Percentiles rank a stretch among this genome's conserved stretches.
Evolutionary conservation across 1,284 basidiomycete genomes (phyloP).

Genomic region (Xerocomus subilludens): DNA sequence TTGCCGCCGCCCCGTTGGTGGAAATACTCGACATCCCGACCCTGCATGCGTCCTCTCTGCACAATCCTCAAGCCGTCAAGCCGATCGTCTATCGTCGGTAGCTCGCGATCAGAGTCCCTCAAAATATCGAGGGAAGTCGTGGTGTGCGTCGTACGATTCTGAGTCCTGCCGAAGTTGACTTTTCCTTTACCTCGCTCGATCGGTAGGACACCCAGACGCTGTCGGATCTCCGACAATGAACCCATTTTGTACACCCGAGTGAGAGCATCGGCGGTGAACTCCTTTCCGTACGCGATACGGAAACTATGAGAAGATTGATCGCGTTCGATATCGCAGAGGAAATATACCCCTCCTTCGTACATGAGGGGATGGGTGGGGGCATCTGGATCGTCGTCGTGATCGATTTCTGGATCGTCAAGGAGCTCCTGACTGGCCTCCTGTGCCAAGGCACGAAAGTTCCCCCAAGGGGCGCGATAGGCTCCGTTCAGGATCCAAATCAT

Average conservation of each 20-base stretch:
- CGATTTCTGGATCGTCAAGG: neutral
- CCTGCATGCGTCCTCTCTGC: neutral
- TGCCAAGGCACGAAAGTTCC: neutral
- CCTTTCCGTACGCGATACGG: neutral
- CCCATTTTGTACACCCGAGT: neutral
- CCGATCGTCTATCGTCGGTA: neutral
- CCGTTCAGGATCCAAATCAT: slow-evolving; percentile 6
- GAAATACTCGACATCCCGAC: neutral
- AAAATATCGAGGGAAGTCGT: neutral
- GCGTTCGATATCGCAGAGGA: neutral
- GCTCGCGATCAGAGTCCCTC: slow-evolving; percentile 1
- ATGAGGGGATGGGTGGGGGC: slow-evolving; percentile 2
- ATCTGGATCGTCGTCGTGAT: neutral
- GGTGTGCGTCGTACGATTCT: neutral
- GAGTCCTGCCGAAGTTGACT: neutral
- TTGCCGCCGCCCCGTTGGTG: neutral
- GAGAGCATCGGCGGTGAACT: too few species aligned
- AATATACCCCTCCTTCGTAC: slow-evolving; percentile 5
- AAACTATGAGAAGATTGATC: neutral
- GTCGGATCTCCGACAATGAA: neutral
- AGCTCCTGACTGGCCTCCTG: neutral
- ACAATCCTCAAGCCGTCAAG: neutral
- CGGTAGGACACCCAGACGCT: neutral
- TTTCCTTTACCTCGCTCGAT: neutral
- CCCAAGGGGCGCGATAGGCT: neutral